phyloP scores from a whole-genome alignment of 306 rosid species.

The Alnus rubra region DNA sequence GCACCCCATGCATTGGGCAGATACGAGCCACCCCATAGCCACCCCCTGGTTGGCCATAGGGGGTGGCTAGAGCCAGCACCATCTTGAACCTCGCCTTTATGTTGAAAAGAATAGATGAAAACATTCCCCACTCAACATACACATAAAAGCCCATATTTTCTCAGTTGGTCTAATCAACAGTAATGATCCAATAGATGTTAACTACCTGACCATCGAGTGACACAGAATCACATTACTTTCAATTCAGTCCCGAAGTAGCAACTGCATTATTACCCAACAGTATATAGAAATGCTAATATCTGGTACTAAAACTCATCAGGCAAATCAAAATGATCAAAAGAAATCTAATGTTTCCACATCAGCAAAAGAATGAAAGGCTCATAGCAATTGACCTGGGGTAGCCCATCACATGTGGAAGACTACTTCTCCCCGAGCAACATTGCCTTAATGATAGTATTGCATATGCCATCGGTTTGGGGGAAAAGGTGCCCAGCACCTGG shows the following conservation, averaged over 20 bases:
- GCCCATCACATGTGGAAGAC: conserved; percentile 23
- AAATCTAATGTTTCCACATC: conserved; percentile 19
- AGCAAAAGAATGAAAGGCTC: conserved; percentile 19
- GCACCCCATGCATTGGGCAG: no score
- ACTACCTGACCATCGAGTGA: no score
- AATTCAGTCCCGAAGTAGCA: neutral
- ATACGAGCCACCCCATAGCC: no score
- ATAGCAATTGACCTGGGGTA: conserved; percentile 17
- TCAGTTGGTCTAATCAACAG: no score
- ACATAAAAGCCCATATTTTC: no score
- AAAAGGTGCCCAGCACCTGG: conserved; percentile 76
- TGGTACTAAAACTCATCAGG: conserved; percentile 13
- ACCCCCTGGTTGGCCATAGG: no score
- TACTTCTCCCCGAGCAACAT: conserved; percentile 44
- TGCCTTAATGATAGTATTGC: conserved; percentile 49
- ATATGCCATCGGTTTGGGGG: conserved; percentile 47
- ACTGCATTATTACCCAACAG: conserved; percentile 20
- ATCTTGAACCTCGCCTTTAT: no score
- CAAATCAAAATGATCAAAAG: conserved; percentile 20
- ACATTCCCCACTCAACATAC: no score
- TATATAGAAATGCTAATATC: neutral
- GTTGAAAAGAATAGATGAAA: no score
- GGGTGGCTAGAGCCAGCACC: no score
- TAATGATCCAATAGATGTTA: no score
- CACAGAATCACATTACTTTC: no score